A percentile compares a stretch with the other conserved stretches of the same genome.
These are phyloP conservation scores for Bauhinia variegata DNA, from an alignment of 306 rosid species.

Conservation along the genomic window DNA sequence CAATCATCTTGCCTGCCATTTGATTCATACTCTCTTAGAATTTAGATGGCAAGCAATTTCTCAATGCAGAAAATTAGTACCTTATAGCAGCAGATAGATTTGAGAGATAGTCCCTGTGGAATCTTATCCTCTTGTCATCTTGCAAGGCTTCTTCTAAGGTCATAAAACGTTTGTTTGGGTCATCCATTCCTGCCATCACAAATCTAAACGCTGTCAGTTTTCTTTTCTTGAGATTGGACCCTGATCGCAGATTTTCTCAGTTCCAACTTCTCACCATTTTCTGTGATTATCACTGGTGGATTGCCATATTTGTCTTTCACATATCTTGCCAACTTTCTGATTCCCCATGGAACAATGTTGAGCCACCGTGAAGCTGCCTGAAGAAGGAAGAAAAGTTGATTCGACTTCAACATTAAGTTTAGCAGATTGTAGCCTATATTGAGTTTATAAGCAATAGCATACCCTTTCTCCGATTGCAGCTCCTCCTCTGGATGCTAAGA, in stretches of 20 bases:
- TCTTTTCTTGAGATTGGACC: slow-evolving; percentile 2
- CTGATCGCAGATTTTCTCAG: neutral
- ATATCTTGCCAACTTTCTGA: slow-evolving; percentile 65
- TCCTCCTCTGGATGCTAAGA: slow-evolving; percentile 64
- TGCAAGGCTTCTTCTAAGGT: slow-evolving; percentile 57
- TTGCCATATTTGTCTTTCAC: slow-evolving; percentile 71
- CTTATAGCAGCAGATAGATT: slow-evolving; percentile 88
- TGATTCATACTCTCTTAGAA: slow-evolving; percentile 31
- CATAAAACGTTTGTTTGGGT: slow-evolving; percentile 54
- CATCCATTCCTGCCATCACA: slow-evolving; percentile 80
- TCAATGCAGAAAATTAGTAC: slow-evolving; percentile 39
- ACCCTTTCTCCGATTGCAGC: slow-evolving; percentile 86
- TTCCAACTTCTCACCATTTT: slow-evolving; percentile 63
- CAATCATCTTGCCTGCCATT: slow-evolving; percentile 73
- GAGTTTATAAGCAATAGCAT: slow-evolving; percentile 36
- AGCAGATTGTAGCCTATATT: slow-evolving; percentile 8
- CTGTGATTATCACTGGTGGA: slow-evolving; percentile 73
- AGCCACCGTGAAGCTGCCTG: slow-evolving; percentile 91
- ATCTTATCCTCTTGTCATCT: slow-evolving; percentile 80
- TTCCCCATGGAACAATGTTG: slow-evolving; percentile 93
- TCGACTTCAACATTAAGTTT: slow-evolving; percentile 10
- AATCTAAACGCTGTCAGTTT: slow-evolving; percentile 10
- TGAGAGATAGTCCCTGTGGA: slow-evolving; percentile 83
- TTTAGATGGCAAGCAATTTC: slow-evolving; percentile 1
- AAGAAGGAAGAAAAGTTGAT: slow-evolving; percentile 29